Evolutionary conservation across 2,329 filamentous ascomycete genomes (phyloP).

Genomic region (Sporothrix protearum): DNA sequence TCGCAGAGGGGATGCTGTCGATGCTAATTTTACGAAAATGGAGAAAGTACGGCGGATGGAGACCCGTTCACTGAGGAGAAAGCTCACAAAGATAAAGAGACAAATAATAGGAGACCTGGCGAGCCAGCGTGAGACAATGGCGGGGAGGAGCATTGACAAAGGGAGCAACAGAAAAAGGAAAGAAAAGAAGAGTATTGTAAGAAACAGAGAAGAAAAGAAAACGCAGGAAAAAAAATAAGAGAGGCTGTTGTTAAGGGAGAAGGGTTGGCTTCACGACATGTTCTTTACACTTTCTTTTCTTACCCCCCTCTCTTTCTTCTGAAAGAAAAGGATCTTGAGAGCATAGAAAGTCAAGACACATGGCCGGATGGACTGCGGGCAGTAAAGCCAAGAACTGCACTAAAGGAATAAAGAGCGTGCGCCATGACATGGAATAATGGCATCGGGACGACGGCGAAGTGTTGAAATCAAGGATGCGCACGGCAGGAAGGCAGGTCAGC

Average conservation of each 20-base stretch:
- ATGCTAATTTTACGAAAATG: neutral
- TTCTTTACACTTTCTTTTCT: neutral
- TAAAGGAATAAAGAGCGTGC: neutral
- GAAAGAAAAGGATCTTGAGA: neutral
- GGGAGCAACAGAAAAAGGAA: neutral
- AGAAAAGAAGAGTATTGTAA: neutral
- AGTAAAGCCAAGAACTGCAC: neutral
- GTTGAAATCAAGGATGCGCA: neutral
- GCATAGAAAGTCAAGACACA: neutral
- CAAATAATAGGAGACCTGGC: neutral
- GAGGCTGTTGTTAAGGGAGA: neutral
- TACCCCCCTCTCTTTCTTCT: too few species aligned
- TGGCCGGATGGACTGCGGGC: neutral
- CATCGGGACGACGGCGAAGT: neutral
- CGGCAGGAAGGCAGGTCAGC: neutral
- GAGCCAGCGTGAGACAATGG: neutral
- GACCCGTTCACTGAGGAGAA: too few species aligned
- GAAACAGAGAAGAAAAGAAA: neutral
- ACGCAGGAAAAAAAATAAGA: neutral
- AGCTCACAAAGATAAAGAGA: neutral
- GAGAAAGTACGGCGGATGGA: neutral
- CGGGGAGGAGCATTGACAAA: neutral
- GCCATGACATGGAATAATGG: neutral
- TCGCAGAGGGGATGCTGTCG: neutral
- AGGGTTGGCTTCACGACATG: neutral